Percentiles rank a stretch among this genome's conserved stretches.
Conservation (phyloP, 805 yeast species). For the Priceomyces fermenticarens region DNA sequence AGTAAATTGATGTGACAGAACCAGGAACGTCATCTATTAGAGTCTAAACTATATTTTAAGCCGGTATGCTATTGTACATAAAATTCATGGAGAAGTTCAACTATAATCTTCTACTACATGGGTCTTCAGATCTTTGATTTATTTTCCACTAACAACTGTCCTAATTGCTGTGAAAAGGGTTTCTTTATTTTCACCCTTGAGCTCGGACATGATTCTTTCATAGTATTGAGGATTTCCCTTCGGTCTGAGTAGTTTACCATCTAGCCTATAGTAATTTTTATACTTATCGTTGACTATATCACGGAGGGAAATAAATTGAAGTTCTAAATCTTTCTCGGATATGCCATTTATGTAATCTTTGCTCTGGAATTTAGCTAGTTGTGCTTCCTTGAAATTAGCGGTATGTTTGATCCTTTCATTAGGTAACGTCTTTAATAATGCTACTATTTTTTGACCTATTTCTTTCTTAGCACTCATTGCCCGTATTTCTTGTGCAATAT, state of each 20-base stretch:
- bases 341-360: slow-evolving; percentile 35
- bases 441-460: slow-evolving; percentile 55
- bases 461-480: slow-evolving; percentile 19
- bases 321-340: slow-evolving; percentile 50
- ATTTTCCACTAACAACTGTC: slow-evolving; percentile 75
- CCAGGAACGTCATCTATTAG: too few species aligned
- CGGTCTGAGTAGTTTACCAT: slow-evolving; percentile 69
- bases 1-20: too few species aligned
- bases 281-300: slow-evolving; percentile 60
- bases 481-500: too few species aligned
- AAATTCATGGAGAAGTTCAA: too few species aligned
- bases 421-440: slow-evolving; percentile 60
- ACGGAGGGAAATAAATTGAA: slow-evolving; percentile 59
- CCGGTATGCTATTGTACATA: too few species aligned
- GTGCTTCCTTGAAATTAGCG: slow-evolving; percentile 67
- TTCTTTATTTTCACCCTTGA: slow-evolving; percentile 70
- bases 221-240: slow-evolving; percentile 83
- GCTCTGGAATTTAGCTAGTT: slow-evolving; percentile 43
- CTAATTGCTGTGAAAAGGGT: slow-evolving; percentile 61
- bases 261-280: slow-evolving; percentile 59
- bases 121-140: slow-evolving; percentile 11
- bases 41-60: too few species aligned
- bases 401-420: slow-evolving; percentile 65
- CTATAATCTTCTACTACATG: too few species aligned
- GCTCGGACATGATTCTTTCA: slow-evolving; percentile 63